Base-by-base conservation (phyloP, 441 rosid species). In the Macaranga tanarius region DNA sequence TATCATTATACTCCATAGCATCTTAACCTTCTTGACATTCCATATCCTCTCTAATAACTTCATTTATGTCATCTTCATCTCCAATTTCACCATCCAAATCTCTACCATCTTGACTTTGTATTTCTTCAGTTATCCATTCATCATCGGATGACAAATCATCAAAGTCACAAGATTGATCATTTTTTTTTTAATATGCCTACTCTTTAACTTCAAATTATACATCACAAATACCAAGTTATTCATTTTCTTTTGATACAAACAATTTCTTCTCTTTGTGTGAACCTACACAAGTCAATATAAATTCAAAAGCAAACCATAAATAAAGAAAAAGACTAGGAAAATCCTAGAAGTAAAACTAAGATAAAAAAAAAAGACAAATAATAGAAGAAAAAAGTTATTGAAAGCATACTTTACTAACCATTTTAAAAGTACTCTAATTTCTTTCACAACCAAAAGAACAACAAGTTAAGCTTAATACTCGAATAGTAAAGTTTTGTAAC, bases 391-490 rank as follows among this genome's bases (percentile, higher is more conserved):
- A 13, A 7, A 11, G 10, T 65, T 22, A 12, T 11, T 22, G 3
- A 6, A 23, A 28, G 0, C 34, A n/a, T 62, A 72, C 25, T 62
- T 7, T 72, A 20, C 62, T 26, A 62, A 51, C 54, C 19, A 62
- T 22, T 72, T 51, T n/a, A n/a, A n/a, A n/a, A n/a, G n/a, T n/a
- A n/a, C n/a, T n/a, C n/a, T n/a, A n/a, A n/a, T n/a, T n/a, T 0
- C 16, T 20, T 9, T 72, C 51, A 16, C 44, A 34, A 5, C 60
- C 25, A 10, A 2, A 58, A 17, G 65, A 44, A 5, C 55, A 12
- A 63, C 71, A 67, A 23, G 82, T 75, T 59, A 64, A 78, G 31
- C 76, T 80, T n/a, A 73, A 19, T 42, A 76, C 50, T 57, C 58
- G 15, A 13, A 73, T 61, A 12, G 67, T 71, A 70, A 76, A 76